Evolutionary conservation across 768 basidiomycete species (phyloP).

Genomic region (Psilocybe tampanensis): DNA sequence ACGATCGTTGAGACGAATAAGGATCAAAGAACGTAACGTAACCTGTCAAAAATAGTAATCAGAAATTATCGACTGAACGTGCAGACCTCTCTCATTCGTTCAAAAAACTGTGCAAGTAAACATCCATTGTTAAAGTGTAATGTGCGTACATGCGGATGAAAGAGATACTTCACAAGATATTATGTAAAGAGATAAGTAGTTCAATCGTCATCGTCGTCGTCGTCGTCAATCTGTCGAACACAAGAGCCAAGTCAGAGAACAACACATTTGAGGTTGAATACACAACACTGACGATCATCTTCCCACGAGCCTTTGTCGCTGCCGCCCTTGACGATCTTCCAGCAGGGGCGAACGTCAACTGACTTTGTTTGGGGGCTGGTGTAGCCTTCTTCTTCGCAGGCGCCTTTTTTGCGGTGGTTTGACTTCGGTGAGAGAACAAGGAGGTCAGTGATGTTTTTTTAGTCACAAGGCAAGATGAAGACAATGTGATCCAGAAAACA

Average conservation of each 20-base stretch:
- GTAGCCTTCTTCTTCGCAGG: conserved; percentile 56
- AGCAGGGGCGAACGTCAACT: conserved; percentile 64
- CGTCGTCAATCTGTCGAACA: conserved; percentile 21
- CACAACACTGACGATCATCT: conserved; percentile 48
- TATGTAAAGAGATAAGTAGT: not conserved
- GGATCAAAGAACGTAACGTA: too few species aligned
- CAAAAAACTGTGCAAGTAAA: too few species aligned
- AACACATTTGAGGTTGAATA: not conserved
- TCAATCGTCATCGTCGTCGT: conserved; percentile 27
- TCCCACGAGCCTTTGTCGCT: conserved; percentile 67
- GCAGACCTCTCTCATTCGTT: too few species aligned
- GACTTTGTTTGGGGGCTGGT: conserved; percentile 54
- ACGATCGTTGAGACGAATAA: too few species aligned
- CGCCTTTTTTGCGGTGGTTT: conserved; percentile 43
- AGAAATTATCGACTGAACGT: too few species aligned
- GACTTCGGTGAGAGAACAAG: conserved; percentile 22
- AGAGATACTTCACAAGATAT: too few species aligned
- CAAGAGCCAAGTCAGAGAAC: not conserved
- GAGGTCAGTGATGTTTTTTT: not conserved
- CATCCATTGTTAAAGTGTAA: too few species aligned
- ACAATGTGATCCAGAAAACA: not conserved
- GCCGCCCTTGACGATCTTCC: conserved; percentile 65
- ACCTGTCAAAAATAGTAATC: too few species aligned
- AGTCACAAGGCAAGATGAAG: not conserved
- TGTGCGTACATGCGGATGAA: too few species aligned